Conservation (phyloP, 306 rosid genomes). For the Fagus sylvatica region DNA sequence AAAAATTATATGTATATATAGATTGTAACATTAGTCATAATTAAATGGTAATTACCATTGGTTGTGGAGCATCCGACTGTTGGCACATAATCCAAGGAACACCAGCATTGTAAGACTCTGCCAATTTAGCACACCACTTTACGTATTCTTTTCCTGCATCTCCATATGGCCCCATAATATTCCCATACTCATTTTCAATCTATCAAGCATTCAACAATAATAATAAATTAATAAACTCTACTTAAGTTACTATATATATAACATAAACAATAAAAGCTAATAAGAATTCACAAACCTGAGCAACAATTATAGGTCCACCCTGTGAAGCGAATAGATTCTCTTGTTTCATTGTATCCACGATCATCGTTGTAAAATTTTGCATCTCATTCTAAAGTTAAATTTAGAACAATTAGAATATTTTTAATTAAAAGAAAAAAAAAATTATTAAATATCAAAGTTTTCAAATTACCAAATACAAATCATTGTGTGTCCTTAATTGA, state of each 20-base stretch:
- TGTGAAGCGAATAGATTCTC: slow-evolving; percentile 43
- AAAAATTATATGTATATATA: too few relatives aligned
- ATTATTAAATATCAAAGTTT: not conserved
- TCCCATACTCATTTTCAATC: slow-evolving; percentile 49
- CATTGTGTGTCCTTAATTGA: slow-evolving; percentile 33
- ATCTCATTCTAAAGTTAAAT: slow-evolving; percentile 21
- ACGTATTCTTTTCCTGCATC: slow-evolving; percentile 24
- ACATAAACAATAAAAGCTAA: not conserved
- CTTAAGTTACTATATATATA: not conserved
- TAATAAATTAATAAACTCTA: not conserved
- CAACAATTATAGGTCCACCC: slow-evolving; percentile 47
- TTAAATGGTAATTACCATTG: slow-evolving; percentile 19
- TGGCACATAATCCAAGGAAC: slow-evolving; percentile 48
- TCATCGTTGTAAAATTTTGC: slow-evolving; percentile 20
- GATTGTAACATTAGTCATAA: too few relatives aligned
- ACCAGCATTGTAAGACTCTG: slow-evolving; percentile 29
- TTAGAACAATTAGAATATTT: not conserved
- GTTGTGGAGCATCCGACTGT: slow-evolving; percentile 34
- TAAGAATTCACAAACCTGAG: slow-evolving; percentile 25
- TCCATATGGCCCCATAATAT: slow-evolving; percentile 34
- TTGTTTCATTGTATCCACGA: slow-evolving; percentile 28
- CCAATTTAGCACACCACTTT: slow-evolving; percentile 41
- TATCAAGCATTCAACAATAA: not conserved
- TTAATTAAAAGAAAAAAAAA: not conserved
- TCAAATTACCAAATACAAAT: slow-evolving; percentile 26